Base-by-base conservation (phyloP, 768 basidiomycete species). In the Termitomyces sp. region DNA sequence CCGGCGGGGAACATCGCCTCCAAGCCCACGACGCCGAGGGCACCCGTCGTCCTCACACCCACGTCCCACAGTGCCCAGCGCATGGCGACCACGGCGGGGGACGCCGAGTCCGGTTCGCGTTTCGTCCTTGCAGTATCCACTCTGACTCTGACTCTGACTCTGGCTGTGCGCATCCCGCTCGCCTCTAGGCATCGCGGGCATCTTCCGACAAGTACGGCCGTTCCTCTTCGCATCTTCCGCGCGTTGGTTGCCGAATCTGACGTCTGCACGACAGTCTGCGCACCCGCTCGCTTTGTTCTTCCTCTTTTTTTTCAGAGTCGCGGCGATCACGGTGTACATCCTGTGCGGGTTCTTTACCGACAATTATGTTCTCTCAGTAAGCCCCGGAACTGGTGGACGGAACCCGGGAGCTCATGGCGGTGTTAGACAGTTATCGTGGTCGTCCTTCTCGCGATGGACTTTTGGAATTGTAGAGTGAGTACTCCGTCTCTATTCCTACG, bases 391-490 rank as follows among this genome's bases (percentile, higher is more conserved):
- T 22, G 48, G 44, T 52, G 29, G 15, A 20, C 26, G 29, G 7
- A 16, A 31, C 26, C 31, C 13, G 7, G 7, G 16, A 34, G 47
- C 31, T 62, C 29, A 56, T 24, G 15, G 34, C n/a, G 51, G 16
- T 20, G 5, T 20, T 49, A 80, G 79, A 96, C 94, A 26, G 95
- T 99, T 4, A 72, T 84, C 9, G 96, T 98, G 0, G 97, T 98
- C 22, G 87, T 98, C 1, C 77, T 99, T 16, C 83, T 99, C 26
- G 90, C 95, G 0, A 89, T 96, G 84, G 97, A 99, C 74, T 99
- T 99, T 71, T 99, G 96, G 97, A 98, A 96, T 65, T 94, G 92
- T 63, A 78, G 94, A 69, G 92, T 94, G 66, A 59, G 83, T 59
- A 29, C 48, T n/a, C 8, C 41, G 12, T 16, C 37, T 45, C 26